Evolutionary conservation across 768 basidiomycete species (phyloP).

Genomic region (Boletus sensibilis): DNA sequence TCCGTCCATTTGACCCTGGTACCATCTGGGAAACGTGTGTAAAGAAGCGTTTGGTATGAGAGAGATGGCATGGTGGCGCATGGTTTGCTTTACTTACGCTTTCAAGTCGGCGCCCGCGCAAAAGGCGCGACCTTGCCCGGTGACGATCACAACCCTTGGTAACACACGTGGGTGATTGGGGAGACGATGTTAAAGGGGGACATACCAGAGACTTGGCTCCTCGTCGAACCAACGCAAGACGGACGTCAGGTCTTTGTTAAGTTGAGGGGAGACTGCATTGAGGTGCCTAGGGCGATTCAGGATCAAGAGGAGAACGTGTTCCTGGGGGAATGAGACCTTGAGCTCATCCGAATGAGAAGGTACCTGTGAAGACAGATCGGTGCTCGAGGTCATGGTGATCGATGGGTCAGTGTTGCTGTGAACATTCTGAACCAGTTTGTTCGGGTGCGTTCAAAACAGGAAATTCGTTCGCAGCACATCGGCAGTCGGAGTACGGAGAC

Average conservation of each 20-base stretch:
- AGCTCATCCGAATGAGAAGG: slow-evolving; percentile 39
- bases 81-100: slow-evolving; percentile 44
- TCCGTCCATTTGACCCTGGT: slow-evolving; percentile 47
- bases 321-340: slow-evolving; percentile 41
- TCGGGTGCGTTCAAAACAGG: background rate
- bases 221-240: slow-evolving; percentile 73
- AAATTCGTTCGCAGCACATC: slow-evolving; percentile 7
- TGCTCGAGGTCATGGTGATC: slow-evolving; percentile 1
- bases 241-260: slow-evolving; percentile 50
- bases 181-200: background rate
- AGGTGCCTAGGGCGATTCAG: slow-evolving; percentile 68
- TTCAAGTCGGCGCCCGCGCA: slow-evolving; percentile 81
- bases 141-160: slow-evolving; percentile 69
- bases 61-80: background rate
- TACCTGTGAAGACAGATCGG: background rate
- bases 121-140: slow-evolving; percentile 70
- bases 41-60: background rate
- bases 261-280: slow-evolving; percentile 70
- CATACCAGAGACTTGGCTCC: slow-evolving; percentile 70
- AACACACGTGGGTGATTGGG: background rate
- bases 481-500: no score
- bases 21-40: slow-evolving; percentile 49
- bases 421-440: background rate
- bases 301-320: slow-evolving; percentile 53
- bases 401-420: background rate